phyloP scores from a whole-genome alignment of 371 early-diverging fungal species.

The Zychaea mexicana region DNA sequence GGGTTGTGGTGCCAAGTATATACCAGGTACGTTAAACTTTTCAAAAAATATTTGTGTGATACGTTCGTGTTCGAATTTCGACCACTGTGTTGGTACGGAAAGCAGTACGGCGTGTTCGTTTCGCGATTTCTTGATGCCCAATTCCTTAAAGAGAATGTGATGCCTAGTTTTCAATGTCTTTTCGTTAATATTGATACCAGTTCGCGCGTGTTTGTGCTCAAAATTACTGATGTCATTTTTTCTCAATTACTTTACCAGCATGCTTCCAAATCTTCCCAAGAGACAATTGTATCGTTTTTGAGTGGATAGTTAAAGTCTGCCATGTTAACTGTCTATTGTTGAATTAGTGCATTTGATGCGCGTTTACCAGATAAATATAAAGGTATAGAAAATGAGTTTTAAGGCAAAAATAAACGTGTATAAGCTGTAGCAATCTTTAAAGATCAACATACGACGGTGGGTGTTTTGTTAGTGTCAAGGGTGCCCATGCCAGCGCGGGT shows the following conservation, averaged over 20 bases:
- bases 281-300: constrained; percentile 59
- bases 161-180: constrained; percentile 44
- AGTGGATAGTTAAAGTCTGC: constrained; percentile 60
- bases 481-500: constrained; percentile 72
- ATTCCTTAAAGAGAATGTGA: constrained; percentile 76
- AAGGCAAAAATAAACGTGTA: no score
- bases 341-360: no score
- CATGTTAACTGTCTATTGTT: constrained; percentile 32
- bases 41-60: constrained; percentile 91
- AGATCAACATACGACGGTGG: constrained; percentile 52
- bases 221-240: neutral
- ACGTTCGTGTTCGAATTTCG: constrained; percentile 80
- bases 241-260: constrained; percentile 53
- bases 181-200: neutral
- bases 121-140: constrained; percentile 71
- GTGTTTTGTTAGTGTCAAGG: constrained; percentile 71
- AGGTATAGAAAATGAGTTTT: no score
- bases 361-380: constrained; percentile 1
- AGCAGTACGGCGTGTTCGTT: constrained; percentile 82
- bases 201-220: neutral
- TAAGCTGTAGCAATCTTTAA: neutral
- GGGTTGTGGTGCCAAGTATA: constrained; percentile 84
- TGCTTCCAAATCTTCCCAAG: constrained; percentile 81
- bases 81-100: constrained; percentile 81
- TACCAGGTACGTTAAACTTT: constrained; percentile 84